These are phyloP conservation scores for Kwoniella sp. DNA, from an alignment of 768 basidiomycete species.

Conservation along the genomic window DNA sequence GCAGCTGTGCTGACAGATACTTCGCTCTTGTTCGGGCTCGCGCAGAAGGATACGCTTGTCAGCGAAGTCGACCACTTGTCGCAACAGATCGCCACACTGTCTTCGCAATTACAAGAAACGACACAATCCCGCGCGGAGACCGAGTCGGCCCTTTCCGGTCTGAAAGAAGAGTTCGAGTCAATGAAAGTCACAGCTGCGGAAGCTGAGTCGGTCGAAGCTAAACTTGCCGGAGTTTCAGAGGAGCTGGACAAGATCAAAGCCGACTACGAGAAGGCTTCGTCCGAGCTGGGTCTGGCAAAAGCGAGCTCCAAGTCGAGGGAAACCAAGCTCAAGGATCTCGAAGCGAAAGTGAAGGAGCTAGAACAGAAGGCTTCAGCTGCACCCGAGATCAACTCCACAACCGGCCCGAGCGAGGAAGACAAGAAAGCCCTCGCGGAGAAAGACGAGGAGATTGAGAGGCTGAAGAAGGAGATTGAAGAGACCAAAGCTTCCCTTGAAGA, in stretches of 20 bases:
- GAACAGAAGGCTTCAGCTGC: conserved; percentile 23
- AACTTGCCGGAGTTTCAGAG: conserved; percentile 15
- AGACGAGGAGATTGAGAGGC: conserved; percentile 25
- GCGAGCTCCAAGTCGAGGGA: conserved; percentile 18
- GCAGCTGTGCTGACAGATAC: not conserved
- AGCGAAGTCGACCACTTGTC: conserved; percentile 50
- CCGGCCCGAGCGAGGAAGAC: conserved; percentile 5
- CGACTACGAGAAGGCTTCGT: conserved; percentile 19
- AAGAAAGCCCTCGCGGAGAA: conserved; percentile 23
- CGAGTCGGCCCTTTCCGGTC: conserved; percentile 11
- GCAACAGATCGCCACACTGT: conserved; percentile 44
- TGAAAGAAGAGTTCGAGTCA: conserved; percentile 12
- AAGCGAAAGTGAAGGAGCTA: conserved; percentile 26
- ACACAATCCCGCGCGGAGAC: conserved; percentile 11
- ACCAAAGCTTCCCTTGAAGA: conserved; percentile 5
- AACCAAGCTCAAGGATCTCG: conserved; percentile 22
- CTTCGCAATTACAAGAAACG: conserved; percentile 33
- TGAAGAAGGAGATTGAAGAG: conserved; percentile 24
- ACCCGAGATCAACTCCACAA: not conserved
- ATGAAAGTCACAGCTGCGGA: conserved; percentile 12
- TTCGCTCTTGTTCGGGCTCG: too few species aligned
- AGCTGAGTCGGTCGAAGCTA: conserved; percentile 14
- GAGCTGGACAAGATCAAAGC: conserved; percentile 23
- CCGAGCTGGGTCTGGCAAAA: conserved; percentile 28
- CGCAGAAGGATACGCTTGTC: conserved; percentile 46